phyloP scores from a whole-genome alignment of 1,139 yeast species.

The Hansenula sp. region DNA sequence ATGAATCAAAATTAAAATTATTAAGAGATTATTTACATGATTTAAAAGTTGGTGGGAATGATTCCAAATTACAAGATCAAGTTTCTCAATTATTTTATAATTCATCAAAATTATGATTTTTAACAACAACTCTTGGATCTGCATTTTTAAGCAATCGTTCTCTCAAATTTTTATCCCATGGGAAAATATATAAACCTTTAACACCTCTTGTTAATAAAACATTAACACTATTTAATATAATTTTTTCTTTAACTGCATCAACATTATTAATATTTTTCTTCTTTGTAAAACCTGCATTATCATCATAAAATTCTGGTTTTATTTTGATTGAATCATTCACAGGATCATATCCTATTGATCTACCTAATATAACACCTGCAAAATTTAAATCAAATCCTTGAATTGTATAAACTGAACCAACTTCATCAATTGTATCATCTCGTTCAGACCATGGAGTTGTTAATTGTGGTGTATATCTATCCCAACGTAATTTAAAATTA shows the following conservation, averaged over 20 bases:
- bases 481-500: conserved; percentile 37
- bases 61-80: not conserved
- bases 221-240: conserved; percentile 36
- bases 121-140: conserved; percentile 9
- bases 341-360: conserved; percentile 32
- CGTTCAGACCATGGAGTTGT: conserved; percentile 38
- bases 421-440: conserved; percentile 36
- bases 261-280: conserved; percentile 31
- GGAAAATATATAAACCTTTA: conserved; percentile 33
- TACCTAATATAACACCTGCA: conserved; percentile 38
- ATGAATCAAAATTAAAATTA: conserved; percentile 7
- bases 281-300: conserved; percentile 36
- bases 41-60: conserved; percentile 3
- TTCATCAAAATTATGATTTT: not conserved
- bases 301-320: conserved; percentile 33
- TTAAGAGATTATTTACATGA: conserved; percentile 8
- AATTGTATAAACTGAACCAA: conserved; percentile 39
- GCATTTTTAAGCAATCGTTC: conserved; percentile 21
- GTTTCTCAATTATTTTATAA: not conserved
- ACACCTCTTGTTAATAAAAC: conserved; percentile 38
- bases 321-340: conserved; percentile 27
- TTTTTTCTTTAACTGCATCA: conserved; percentile 30
- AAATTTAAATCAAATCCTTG: conserved; percentile 40
- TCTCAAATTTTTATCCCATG: conserved; percentile 33
- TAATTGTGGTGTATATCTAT: conserved; percentile 34